Conservation (phyloP, 257 asterid genomes). For the Solanum raphanifolium region DNA sequence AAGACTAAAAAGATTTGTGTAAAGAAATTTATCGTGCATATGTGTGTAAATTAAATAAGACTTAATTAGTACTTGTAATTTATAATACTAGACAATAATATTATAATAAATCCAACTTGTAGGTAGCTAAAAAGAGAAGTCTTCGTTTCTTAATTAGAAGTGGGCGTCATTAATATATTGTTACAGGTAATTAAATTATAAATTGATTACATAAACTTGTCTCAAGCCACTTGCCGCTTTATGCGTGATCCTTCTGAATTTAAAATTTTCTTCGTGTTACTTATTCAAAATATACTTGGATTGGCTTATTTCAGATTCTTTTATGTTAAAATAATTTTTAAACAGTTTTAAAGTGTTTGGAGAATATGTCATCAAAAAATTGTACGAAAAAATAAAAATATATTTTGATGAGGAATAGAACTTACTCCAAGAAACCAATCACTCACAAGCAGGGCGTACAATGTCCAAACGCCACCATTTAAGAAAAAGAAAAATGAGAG, state of each 20-base stretch:
- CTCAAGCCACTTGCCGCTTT: background rate
- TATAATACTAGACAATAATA: background rate
- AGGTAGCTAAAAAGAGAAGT: background rate
- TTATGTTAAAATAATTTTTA: background rate
- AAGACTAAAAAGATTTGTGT: background rate
- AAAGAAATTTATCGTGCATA: background rate
- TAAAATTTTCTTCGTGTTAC: background rate
- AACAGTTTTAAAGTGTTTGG: background rate
- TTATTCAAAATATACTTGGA: no score
- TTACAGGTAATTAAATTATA: background rate
- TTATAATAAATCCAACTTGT: background rate
- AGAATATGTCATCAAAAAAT: background rate
- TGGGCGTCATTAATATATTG: background rate
- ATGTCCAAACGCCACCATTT: slow-evolving; percentile 80
- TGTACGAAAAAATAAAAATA: background rate
- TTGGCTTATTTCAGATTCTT: background rate
- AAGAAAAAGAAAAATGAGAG: slow-evolving; percentile 62
- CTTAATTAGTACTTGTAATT: background rate
- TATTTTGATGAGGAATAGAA: background rate
- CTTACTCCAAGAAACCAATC: slow-evolving; percentile 86
- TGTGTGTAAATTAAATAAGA: background rate
- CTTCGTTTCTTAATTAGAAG: background rate
- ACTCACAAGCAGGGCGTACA: slow-evolving; percentile 47
- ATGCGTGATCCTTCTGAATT: background rate
- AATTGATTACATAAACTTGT: background rate